Evolutionary conservation across 768 basidiomycete species (phyloP).

Genomic region (Xanthoconium stramineum): DNA sequence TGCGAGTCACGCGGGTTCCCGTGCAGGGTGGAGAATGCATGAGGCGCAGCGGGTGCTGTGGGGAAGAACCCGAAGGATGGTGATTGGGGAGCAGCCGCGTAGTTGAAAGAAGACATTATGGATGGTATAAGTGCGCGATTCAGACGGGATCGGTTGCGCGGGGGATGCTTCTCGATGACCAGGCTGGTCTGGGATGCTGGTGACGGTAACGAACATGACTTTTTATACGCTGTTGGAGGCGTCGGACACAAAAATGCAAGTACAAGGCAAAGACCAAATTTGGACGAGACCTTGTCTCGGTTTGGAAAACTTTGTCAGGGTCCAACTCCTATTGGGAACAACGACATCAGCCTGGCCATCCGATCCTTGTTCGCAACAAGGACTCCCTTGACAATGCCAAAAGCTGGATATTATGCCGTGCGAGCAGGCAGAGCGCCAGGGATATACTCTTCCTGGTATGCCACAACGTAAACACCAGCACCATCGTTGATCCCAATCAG

Average conservation of each 20-base stretch:
- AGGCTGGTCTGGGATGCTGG: slow-evolving; percentile 2
- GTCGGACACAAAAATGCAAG: slow-evolving; percentile 3
- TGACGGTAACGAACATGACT: slow-evolving; percentile 7
- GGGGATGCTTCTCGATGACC: slow-evolving; percentile 8
- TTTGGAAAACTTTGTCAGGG: slow-evolving; percentile 20
- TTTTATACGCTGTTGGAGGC: slow-evolving; percentile 23
- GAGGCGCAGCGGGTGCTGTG: slow-evolving; percentile 48
- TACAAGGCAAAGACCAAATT: slow-evolving; percentile 27
- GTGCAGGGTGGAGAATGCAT: slow-evolving; percentile 54
- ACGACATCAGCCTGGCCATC: background rate
- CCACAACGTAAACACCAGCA: slow-evolving; percentile 26
- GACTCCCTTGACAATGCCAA: slow-evolving; percentile 30
- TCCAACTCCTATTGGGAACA: slow-evolving; percentile 15
- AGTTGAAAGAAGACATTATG: slow-evolving; percentile 44
- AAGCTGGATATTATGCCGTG: slow-evolving; percentile 69
- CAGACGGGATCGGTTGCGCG: background rate
- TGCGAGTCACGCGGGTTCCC: slow-evolving; percentile 61
- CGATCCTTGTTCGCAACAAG: background rate
- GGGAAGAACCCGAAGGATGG: slow-evolving; percentile 63
- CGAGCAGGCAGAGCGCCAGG: slow-evolving; percentile 60
- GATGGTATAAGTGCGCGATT: background rate
- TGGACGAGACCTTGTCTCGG: slow-evolving; percentile 18
- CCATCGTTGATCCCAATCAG: slow-evolving; percentile 38
- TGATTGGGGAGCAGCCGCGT: slow-evolving; percentile 45
- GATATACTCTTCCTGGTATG: slow-evolving; percentile 69